A percentile compares a stretch with the other conserved stretches of the same genome.
These are phyloP conservation scores for Fusarium albidum DNA, from an alignment of 2,329 filamentous ascomycete genomes.

Conservation along the genomic window DNA sequence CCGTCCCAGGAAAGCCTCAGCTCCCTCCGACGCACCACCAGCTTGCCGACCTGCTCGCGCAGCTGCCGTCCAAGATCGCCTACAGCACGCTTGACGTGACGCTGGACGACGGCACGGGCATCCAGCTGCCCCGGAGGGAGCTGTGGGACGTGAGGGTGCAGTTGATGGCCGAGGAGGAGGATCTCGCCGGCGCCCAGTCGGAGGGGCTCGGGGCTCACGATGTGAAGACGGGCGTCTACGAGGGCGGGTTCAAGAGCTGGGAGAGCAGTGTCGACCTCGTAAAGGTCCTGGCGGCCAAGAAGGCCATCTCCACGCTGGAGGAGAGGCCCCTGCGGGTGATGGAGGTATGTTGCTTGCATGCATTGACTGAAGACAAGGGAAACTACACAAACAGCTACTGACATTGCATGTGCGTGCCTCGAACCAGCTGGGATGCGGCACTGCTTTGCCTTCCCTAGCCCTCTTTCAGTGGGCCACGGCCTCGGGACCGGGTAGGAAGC, in stretches of 20 bases:
- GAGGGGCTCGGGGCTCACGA: conserved; percentile 72
- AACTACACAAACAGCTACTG: conserved; percentile 11
- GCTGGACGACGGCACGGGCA: conserved; percentile 60
- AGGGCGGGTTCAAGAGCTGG: conserved; percentile 91
- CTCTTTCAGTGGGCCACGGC: conserved; percentile 69
- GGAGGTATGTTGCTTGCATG: conserved; percentile 67
- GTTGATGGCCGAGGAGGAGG: conserved; percentile 77
- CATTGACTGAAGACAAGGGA: background rate
- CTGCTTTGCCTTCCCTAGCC: conserved; percentile 75
- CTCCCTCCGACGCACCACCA: conserved; percentile 63
- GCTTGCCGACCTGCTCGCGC: conserved; percentile 59
- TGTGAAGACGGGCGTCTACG: conserved; percentile 82
- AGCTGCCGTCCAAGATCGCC: conserved; percentile 77
- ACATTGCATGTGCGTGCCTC: conserved; percentile 13
- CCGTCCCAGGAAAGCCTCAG: conserved; percentile 67
- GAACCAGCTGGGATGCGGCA: conserved; percentile 83
- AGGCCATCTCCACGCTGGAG: conserved; percentile 44
- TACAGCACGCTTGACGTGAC: conserved; percentile 69
- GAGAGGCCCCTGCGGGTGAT: conserved; percentile 54
- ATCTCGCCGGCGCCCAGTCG: conserved; percentile 44
- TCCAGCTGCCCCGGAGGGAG: conserved; percentile 75
- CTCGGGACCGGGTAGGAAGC: conserved; percentile 25
- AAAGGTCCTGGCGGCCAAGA: conserved; percentile 64
- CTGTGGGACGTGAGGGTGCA: conserved; percentile 84
- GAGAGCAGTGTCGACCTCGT: conserved; percentile 85